Evolutionary conservation across 1,139 yeast genomes (phyloP).

Genomic region (Lodderomyces metapsilosis): DNA sequence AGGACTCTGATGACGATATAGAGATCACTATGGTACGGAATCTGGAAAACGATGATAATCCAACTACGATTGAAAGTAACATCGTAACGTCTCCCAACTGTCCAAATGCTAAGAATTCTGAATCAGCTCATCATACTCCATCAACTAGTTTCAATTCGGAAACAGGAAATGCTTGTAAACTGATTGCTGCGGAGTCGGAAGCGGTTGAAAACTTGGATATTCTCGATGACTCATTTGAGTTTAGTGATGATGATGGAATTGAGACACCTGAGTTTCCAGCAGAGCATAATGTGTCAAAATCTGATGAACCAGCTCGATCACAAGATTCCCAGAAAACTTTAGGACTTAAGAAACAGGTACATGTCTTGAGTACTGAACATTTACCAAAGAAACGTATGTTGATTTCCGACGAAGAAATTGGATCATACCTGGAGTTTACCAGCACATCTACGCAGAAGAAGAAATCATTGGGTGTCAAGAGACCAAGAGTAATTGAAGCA

Average conservation of each 20-base stretch:
- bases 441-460: conserved; percentile 4
- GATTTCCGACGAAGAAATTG: conserved; percentile 4
- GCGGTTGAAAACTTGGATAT: not conserved
- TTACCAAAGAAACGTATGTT: conserved; percentile 2
- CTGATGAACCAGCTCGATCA: not conserved
- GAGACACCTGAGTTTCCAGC: not conserved
- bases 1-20: not conserved
- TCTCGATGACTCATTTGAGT: conserved; percentile 3
- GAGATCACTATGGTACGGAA: conserved; percentile 1
- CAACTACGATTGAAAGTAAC: not conserved
- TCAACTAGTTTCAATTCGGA: conserved; percentile 2
- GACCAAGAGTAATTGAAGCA: conserved; percentile 9
- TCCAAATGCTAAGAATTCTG: not conserved
- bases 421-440: not conserved
- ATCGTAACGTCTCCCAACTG: not conserved
- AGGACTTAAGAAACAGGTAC: not conserved
- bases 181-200: not conserved
- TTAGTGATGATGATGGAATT: conserved; percentile 2
- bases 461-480: conserved; percentile 19
- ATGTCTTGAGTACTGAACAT: not conserved
- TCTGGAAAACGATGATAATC: not conserved
- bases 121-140: not conserved
- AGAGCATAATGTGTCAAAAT: not conserved
- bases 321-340: not conserved
- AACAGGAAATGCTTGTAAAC: not conserved